Evolutionary conservation across 371 early-diverging fungal species (phyloP).

Genomic region (Lichtheimia hyalospora): DNA sequence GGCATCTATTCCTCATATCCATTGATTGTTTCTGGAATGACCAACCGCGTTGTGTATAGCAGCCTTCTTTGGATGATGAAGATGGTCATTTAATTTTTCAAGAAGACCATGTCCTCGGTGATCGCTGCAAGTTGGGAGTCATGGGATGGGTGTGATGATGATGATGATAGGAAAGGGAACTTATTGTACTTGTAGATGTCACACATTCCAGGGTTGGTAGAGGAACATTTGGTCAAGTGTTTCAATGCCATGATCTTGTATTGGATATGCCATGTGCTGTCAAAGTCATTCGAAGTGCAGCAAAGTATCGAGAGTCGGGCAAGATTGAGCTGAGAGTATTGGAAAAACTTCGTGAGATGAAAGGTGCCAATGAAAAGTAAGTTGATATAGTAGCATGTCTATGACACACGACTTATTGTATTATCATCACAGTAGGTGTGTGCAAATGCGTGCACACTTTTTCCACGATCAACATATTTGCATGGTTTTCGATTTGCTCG

Average conservation of each 20-base stretch:
- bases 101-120: conserved; percentile 69
- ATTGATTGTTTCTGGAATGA: no score
- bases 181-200: conserved; percentile 50
- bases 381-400: neutral
- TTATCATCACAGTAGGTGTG: conserved; percentile 53
- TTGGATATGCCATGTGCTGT: conserved; percentile 55
- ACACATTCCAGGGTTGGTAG: conserved; percentile 87
- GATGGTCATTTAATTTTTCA: conserved; percentile 91
- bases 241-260: conserved; percentile 79
- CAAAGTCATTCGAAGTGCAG: conserved; percentile 92
- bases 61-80: conserved; percentile 55
- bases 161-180: no score
- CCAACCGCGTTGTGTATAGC: neutral
- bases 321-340: conserved; percentile 88
- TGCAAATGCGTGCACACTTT: conserved; percentile 78
- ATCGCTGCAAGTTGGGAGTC: conserved; percentile 55
- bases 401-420: neutral
- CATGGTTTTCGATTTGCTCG: conserved; percentile 94
- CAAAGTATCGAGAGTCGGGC: conserved; percentile 94
- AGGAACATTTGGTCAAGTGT: conserved; percentile 97
- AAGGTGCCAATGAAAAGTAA: conserved; percentile 72
- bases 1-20: no score
- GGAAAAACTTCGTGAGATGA: conserved; percentile 70
- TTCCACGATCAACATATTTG: conserved; percentile 92
- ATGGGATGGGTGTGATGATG: no score